Conservation (phyloP, 2,329 filamentous ascomycete genomes). For the Trichoderma guizhouense region DNA sequence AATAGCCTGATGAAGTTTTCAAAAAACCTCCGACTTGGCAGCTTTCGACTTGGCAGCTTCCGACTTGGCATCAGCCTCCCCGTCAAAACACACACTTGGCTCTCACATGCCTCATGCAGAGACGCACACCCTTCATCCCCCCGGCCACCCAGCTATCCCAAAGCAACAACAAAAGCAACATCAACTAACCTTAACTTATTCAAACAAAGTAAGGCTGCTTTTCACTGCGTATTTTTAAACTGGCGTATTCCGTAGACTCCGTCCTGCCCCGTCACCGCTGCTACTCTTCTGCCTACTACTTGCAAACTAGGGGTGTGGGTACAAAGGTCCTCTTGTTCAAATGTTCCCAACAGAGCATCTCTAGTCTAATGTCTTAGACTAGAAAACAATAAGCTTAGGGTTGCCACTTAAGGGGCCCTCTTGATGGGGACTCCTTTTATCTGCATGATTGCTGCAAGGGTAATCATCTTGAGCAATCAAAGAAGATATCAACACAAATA, state of each 20-base stretch:
- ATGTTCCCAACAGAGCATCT: not conserved
- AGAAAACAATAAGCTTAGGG: not conserved
- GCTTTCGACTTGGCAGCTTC: not conserved
- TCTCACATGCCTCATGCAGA: not conserved
- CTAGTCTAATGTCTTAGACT: not conserved
- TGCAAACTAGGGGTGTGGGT: not conserved
- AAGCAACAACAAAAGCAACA: not conserved
- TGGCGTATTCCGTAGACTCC: not conserved
- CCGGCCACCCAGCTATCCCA: not conserved
- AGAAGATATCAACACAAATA: not conserved
- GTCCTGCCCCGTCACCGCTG: not conserved
- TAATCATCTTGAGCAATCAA: not conserved
- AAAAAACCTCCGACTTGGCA: conserved; percentile 8
- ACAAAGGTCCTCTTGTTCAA: not conserved
- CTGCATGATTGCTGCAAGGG: not conserved
- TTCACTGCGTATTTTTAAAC: not conserved
- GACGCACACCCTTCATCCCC: not conserved
- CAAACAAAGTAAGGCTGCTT: not conserved
- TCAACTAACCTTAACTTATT: not conserved
- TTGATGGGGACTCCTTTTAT: not conserved
- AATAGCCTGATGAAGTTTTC: not conserved
- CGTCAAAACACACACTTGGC: not conserved
- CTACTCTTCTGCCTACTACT: not conserved
- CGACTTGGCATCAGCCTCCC: conserved; percentile 1
- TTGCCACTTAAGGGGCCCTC: not conserved